Evolutionary conservation across 1,139 yeast genomes (phyloP).

Genomic region (Saccharomyces hybrid): DNA sequence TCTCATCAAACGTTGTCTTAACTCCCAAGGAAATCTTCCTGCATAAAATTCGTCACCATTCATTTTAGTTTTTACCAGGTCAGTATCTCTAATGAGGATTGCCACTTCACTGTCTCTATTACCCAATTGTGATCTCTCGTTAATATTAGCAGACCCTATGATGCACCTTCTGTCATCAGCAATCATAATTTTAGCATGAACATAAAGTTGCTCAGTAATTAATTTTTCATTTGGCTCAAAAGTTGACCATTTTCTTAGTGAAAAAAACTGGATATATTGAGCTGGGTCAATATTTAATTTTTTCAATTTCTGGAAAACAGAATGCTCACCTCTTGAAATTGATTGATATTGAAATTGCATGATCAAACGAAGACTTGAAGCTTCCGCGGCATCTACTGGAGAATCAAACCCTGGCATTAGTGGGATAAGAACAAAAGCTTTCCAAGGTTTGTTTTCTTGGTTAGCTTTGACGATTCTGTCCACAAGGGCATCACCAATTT

Average conservation of each 20-base stretch:
- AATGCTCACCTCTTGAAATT: slow-evolving; percentile 81
- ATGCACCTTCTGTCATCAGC: slow-evolving; percentile 93
- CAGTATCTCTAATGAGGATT: slow-evolving; percentile 76
- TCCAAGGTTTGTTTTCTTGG: slow-evolving; percentile 72
- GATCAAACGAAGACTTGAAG: slow-evolving; percentile 86
- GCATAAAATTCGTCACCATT: slow-evolving; percentile 75
- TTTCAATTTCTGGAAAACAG: slow-evolving; percentile 76
- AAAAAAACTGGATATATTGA: slow-evolving; percentile 85
- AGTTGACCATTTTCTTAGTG: slow-evolving; percentile 92
- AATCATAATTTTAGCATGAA: slow-evolving; percentile 86
- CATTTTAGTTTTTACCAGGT: slow-evolving; percentile 68
- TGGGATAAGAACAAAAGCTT: slow-evolving; percentile 85
- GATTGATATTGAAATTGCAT: slow-evolving; percentile 96
- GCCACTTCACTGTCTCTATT: slow-evolving; percentile 92
- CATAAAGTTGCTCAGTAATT: slow-evolving; percentile 85
- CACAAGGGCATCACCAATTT: slow-evolving; percentile 93
- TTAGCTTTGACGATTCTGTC: slow-evolving; percentile 89
- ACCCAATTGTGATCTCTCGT: slow-evolving; percentile 93
- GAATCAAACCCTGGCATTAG: slow-evolving; percentile 97
- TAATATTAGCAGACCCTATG: slow-evolving; percentile 94
- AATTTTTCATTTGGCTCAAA: slow-evolving; percentile 69
- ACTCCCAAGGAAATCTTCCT: slow-evolving; percentile 81
- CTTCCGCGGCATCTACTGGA: slow-evolving; percentile 88
- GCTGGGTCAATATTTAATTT: slow-evolving; percentile 80
- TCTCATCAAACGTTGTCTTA: slow-evolving; percentile 87